These are phyloP conservation scores for Batkoa obscura DNA, from an alignment of 371 early-diverging fungal species.

Conservation along the genomic window DNA sequence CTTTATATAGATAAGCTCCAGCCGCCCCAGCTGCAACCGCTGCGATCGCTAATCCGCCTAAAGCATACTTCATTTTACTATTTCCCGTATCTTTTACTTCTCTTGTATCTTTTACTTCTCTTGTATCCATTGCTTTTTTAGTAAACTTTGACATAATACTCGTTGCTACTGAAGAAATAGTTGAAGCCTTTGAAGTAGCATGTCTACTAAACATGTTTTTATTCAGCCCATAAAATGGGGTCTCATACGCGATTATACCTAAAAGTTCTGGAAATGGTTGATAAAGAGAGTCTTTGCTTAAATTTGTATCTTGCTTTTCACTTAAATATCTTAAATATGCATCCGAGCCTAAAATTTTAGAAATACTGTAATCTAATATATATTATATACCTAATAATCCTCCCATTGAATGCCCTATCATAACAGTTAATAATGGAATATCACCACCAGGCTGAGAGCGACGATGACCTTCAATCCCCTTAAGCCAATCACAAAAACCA, in stretches of 20 bases:
- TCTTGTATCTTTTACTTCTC: too few relatives aligned
- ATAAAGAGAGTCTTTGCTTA: too few relatives aligned
- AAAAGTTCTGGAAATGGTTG: constrained; percentile 3
- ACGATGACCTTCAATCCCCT: background rate
- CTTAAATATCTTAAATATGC: constrained; percentile 2
- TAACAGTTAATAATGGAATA: background rate
- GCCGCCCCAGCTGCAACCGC: background rate
- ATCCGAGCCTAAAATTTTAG: constrained; percentile 5
- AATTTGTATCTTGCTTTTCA: background rate
- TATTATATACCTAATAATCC: constrained; percentile 10
- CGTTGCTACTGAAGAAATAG: background rate
- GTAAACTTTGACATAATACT: background rate
- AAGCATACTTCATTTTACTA: background rate
- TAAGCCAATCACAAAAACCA: constrained; percentile 9
- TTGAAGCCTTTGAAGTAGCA: background rate
- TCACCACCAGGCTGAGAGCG: background rate
- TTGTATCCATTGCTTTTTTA: background rate
- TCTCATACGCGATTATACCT: constrained; percentile 9
- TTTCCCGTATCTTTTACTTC: too few relatives aligned
- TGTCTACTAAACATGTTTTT: background rate
- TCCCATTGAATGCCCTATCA: constrained; percentile 13
- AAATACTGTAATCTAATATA: background rate
- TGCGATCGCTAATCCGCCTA: background rate
- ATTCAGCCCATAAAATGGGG: constrained; percentile 10
- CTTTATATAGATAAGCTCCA: background rate